Percentiles rank a stretch among this genome's conserved stretches.
Evolutionary conservation across 345 rosid genomes (phyloP).

Genomic region (Linum usitatissimum): DNA sequence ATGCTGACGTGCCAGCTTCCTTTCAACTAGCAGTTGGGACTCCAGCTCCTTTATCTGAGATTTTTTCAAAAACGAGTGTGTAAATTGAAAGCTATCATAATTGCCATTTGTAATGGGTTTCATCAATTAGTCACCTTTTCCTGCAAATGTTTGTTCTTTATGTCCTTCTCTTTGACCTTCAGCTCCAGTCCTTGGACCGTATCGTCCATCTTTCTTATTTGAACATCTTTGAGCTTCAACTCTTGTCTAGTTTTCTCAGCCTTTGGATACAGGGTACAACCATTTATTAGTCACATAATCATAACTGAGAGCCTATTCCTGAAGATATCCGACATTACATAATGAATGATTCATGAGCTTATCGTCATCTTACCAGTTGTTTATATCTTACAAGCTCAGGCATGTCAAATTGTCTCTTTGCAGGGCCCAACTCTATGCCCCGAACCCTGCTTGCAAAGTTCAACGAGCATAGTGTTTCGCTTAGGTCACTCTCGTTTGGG

Average conservation of each 20-base stretch:
- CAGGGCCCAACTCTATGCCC: conserved; percentile 94
- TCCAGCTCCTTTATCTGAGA: conserved; percentile 81
- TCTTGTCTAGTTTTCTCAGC: conserved; percentile 81
- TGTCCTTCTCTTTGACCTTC: conserved; percentile 74
- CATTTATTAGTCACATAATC: neutral
- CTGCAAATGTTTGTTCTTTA: conserved; percentile 59
- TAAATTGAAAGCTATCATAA: neutral
- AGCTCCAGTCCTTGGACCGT: conserved; percentile 48
- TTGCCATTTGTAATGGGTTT: neutral
- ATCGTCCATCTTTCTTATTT: conserved; percentile 84
- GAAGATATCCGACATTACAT: neutral
- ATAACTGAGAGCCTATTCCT: neutral
- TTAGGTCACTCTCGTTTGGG: conserved; percentile 71
- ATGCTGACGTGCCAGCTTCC: conserved; percentile 91
- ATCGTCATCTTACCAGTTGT: conserved; percentile 48
- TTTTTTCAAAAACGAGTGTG: neutral
- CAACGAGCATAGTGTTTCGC: conserved; percentile 82
- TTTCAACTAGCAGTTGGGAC: conserved; percentile 76
- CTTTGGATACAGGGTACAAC: conserved; percentile 16
- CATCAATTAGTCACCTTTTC: conserved; percentile 47
- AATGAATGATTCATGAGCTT: neutral
- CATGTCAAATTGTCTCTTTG: conserved; percentile 72
- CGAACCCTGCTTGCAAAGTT: conserved; percentile 92
- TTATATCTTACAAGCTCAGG: conserved; percentile 69
- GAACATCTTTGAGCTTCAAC: conserved; percentile 73